Base-by-base conservation (phyloP, 371 early-diverging fungal species). In the Nematocida displodere region DNA sequence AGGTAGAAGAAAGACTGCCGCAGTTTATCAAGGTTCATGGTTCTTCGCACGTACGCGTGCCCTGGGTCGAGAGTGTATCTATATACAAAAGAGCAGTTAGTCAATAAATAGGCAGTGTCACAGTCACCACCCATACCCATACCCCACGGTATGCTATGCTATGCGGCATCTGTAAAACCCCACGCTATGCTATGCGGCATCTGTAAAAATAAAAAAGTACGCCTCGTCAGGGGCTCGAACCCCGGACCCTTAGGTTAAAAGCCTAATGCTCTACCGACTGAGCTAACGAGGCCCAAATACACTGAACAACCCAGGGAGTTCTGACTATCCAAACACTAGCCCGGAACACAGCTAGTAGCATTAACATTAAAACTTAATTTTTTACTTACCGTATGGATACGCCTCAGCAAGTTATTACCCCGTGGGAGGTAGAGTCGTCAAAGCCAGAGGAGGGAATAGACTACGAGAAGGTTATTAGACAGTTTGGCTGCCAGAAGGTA, bases 251-350 rank as follows among this genome's bases (percentile, higher is more conserved):
- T 87, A 89, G 90, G 88, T 90, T 90, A 90, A 89, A 88, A 90
- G 91, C 89, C 91, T 89, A 88, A 89, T 89, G 91, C 90, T 91
- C 91, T 91, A 88, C 90, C 90, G 89, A 90, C 89, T 90, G 91
- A 90, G 90, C 90, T 90, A 89, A 87, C 89, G 87, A 87, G 90
- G 90, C 33, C 42, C 36, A 56, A 7, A 26, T 56, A n/a, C 7
- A 42, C 33, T 34, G 7, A 39, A 11, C 13, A 7, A 8, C 33
- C 13, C 28, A 20, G 11, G 22, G 8, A 28, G 8, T 13, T 22
- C 8, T 13, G 53, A 20, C 28, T 53, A 33, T n/a, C 44, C 44
- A 44, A 44, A 44, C 44, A 44, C 44, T 44, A 44, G 11, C 11
- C 44, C 44, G 44, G 11, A 44, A 44, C 44, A 44, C n/a, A 44